A percentile compares a stretch with the other conserved stretches of the same genome.
phyloP scores from a whole-genome alignment of 768 basidiomycete genomes.

The Paxillus ammoniavirescens region DNA sequence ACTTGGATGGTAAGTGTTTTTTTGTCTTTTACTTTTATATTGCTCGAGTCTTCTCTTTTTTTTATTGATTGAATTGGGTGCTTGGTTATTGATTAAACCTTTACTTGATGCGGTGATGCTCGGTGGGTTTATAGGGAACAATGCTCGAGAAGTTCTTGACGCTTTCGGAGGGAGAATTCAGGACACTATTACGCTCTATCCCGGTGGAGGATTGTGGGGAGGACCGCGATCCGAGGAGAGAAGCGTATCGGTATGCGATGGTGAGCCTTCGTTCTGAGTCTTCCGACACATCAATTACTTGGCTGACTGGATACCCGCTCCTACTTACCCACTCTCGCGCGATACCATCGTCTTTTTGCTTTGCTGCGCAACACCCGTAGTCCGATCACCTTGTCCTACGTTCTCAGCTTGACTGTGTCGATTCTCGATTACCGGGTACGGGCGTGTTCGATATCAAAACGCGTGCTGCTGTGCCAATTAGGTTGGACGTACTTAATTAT shows the following conservation, averaged over 20 bases:
- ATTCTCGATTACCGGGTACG: constrained; percentile 77
- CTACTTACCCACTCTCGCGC: too few species aligned
- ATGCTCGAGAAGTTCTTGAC: constrained; percentile 81
- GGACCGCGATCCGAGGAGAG: constrained; percentile 40
- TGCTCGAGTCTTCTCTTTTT: not conserved
- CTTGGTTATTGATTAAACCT: too few species aligned
- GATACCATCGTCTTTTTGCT: constrained; percentile 27
- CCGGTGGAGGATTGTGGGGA: constrained; percentile 20
- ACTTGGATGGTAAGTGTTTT: constrained; percentile 63
- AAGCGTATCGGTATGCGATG: constrained; percentile 87
- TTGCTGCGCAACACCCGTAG: constrained; percentile 18
- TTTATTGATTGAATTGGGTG: not conserved
- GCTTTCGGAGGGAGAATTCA: constrained; percentile 59
- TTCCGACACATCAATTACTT: not conserved
- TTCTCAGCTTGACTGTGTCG: constrained; percentile 89
- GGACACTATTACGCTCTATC: constrained; percentile 44
- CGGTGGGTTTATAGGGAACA: constrained; percentile 58
- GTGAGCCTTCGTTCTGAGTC: constrained; percentile 42
- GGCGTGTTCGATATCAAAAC: constrained; percentile 98
- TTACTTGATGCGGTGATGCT: not conserved
- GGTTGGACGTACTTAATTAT: constrained; percentile 83
- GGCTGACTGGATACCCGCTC: too few species aligned
- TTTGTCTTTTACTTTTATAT: not conserved
- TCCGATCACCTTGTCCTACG: constrained; percentile 74
- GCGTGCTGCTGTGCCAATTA: constrained; percentile 78